Evolutionary conservation across 2,329 filamentous ascomycete genomes (phyloP), one percentile per base, ranked within the genome.

Genomic region (Plenodomus tracheiphilus): DNA sequence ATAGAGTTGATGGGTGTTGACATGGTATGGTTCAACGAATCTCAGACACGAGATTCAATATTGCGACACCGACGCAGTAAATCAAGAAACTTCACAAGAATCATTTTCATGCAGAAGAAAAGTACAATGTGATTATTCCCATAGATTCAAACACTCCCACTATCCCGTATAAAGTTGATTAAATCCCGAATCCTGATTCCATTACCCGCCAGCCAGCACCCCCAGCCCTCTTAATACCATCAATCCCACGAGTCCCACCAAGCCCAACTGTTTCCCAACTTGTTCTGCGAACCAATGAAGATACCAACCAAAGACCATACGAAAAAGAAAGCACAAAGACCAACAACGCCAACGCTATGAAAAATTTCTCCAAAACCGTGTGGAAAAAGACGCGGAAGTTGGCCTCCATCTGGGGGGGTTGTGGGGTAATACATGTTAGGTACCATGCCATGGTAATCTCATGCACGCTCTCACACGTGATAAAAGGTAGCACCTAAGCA

Each of bases 341-440:
- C 20, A 22, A 45, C 41, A 51, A 51, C 50, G 44, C 46, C 52
- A 46, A 47, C 44, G 42, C 39, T 28, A 37, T 21, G 40, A 44
- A 53, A 49, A n/a, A n/a, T n/a, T 30, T 2, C 18, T 17, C 36
- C 34, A 30, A 41, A 41, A 53, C 53, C 43, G 35, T 43, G 47
- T 46, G 50, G 44, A 49, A 49, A 39, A 7, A 36, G 8, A 18
- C 18, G 40, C 50, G 57, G 55, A 62, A 58, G 56, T 59, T 59
- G 48, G n/a, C 47, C 54, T 55, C 37, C 39, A 39, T 45, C 41
- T 46, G 44, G 54, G n/a, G n/a, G n/a, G n/a, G n/a, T n/a, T n/a
- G n/a, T n/a, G n/a, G n/a, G n/a, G n/a, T n/a, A n/a, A n/a, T n/a
- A n/a, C n/a, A n/a, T n/a, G n/a, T n/a, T n/a, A n/a, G n/a, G n/a